Base-by-base conservation (phyloP, 768 basidiomycete species). In the Sistotremastrum niveocremeum region DNA sequence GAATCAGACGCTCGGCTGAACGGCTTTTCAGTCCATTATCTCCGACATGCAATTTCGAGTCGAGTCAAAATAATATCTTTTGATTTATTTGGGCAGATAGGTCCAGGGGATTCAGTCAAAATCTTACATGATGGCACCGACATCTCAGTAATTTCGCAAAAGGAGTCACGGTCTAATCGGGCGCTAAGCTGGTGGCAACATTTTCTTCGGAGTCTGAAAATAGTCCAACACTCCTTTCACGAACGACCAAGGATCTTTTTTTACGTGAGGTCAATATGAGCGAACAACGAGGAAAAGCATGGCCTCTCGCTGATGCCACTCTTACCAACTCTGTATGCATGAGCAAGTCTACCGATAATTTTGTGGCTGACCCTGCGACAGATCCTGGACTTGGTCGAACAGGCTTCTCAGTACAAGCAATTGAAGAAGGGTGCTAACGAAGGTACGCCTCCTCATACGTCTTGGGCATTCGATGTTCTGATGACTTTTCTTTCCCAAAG, bases 341-440 rank as follows among this genome's bases (percentile, higher is more conserved):
- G 40, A 45, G 29, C 37, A 37, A 34, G 50, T 30, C 32, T 34
- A 28, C 29, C 1, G 30, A 46, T 9, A 37, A 20, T 41, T 28
- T 37, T 41, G 44, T 34, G 47, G 40, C 29, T 46, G 12, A 10
- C 32, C 36, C 32, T 34, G 32, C 11, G 34, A 12, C 56, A 94
- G 90, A 95, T 98, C 58, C 75, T 99, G 46, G 94, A 98, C 59
- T 73, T 98, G 47, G 84, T 95, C 33, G 89, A 95, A 61, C 87
- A 94, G 66, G 93, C 94, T 37, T 71, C 77, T n/a, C 84, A 91
- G 64, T 95, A 94, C 72, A 97, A 97, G 68, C 93, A 97, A 64
- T 69, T 97, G 41, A 98, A 97, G 70, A 97, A 97, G 70, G 94
- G 95, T 50, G 95, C 95, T 38, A 99, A 99, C 65, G 95, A 99